Percentiles rank a stretch among this genome's conserved stretches.
Conservation (phyloP, 2,329 filamentous ascomycete species). For the Aspergillus amoenus region DNA sequence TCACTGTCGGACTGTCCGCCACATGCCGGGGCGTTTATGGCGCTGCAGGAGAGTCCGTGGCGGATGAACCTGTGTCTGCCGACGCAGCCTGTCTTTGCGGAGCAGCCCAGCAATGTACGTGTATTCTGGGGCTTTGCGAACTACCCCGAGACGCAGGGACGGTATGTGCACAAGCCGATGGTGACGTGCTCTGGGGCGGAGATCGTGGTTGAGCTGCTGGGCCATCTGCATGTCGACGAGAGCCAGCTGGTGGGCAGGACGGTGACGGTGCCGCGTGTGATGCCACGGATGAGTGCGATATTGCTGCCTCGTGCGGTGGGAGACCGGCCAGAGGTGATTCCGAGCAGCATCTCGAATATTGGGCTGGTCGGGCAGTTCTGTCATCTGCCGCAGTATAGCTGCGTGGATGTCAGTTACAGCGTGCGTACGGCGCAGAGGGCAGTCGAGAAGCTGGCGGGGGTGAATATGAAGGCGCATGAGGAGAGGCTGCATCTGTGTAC, state of each 20-base stretch:
- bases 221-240: background rate
- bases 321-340: background rate
- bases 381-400: background rate
- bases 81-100: conserved; percentile 42
- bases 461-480: background rate
- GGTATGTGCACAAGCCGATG: conserved; percentile 42
- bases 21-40: conserved; percentile 36
- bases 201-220: conserved; percentile 27
- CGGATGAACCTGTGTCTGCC: conserved; percentile 40
- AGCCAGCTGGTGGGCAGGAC: background rate
- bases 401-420: conserved; percentile 1
- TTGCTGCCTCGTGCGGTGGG: background rate
- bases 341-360: background rate
- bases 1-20: conserved; percentile 30
- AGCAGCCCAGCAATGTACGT: conserved; percentile 33
- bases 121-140: conserved; percentile 44
- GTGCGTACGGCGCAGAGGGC: conserved; percentile 1
- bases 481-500: background rate
- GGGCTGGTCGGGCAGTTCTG: background rate
- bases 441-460: background rate
- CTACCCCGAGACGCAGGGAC: conserved; percentile 33
- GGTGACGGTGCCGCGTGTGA: background rate
- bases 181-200: conserved; percentile 40
- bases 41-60: conserved; percentile 41
- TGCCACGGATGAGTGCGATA: conserved; percentile 3